These are phyloP conservation scores for Phialophora macrospora DNA, from an alignment of 2,329 filamentous ascomycete species.

Conservation along the genomic window DNA sequence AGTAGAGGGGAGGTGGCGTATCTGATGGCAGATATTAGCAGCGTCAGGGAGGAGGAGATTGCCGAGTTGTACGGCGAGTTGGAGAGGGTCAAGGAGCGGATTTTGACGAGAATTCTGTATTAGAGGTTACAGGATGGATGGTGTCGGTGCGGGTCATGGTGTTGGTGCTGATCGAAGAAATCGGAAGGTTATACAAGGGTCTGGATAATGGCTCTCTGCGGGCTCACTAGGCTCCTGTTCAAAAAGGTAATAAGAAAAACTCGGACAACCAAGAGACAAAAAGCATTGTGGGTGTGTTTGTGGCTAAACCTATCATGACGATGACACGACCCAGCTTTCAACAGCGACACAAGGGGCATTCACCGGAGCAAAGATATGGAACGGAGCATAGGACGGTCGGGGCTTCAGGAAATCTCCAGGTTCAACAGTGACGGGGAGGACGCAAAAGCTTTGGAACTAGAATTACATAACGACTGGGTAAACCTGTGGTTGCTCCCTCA, in stretches of 20 bases:
- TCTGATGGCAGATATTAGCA: constrained; percentile 95
- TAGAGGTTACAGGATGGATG: constrained; percentile 9
- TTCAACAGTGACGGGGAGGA: background rate
- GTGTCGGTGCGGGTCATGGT: background rate
- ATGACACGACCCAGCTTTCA: constrained; percentile 4
- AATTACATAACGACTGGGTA: background rate
- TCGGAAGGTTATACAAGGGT: background rate
- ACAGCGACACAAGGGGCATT: background rate
- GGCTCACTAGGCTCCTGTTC: background rate
- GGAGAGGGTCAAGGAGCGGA: constrained; percentile 64
- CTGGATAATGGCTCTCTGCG: background rate
- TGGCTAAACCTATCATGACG: background rate
- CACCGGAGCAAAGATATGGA: background rate
- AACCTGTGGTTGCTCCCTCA: background rate
- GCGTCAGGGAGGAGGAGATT: constrained; percentile 78
- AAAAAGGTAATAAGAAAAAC: background rate
- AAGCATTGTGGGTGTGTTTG: background rate
- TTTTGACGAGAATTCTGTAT: constrained; percentile 39
- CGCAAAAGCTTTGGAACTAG: background rate
- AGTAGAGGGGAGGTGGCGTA: constrained; percentile 93
- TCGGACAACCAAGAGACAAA: background rate
- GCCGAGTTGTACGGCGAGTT: constrained; percentile 83
- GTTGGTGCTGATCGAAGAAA: background rate
- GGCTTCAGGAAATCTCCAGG: background rate
- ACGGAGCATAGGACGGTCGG: background rate